Percentiles rank a stretch among this genome's conserved stretches.
These are phyloP conservation scores for Dysphania ambrosioides DNA, from an alignment of 148 eudicot species.

Conservation along the genomic window DNA sequence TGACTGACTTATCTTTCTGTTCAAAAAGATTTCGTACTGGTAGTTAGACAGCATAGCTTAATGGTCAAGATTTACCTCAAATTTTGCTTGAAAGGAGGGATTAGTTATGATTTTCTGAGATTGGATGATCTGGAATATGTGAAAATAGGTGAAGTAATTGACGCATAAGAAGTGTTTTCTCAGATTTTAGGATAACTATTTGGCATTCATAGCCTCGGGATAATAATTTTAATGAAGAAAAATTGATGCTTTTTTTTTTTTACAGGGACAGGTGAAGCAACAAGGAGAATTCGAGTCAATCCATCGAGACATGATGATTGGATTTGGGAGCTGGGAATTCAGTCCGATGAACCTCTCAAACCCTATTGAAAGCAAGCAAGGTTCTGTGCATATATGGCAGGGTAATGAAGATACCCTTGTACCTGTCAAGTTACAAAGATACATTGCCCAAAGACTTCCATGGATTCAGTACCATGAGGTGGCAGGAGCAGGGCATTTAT, in stretches of 20 bases:
- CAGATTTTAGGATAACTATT: too few species aligned
- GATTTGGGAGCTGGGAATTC: slow-evolving; percentile 45
- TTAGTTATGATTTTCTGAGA: too few species aligned
- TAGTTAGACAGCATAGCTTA: too few species aligned
- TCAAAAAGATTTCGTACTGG: too few species aligned
- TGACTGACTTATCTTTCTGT: too few species aligned
- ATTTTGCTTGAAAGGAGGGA: too few species aligned
- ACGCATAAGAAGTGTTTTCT: too few species aligned
- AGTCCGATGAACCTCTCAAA: slow-evolving; percentile 37
- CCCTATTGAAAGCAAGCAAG: slow-evolving; percentile 16
- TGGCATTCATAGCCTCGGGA: too few species aligned
- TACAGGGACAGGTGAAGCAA: slow-evolving; percentile 29
- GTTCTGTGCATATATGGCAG: slow-evolving; percentile 46
- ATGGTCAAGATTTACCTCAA: too few species aligned
- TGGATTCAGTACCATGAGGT: slow-evolving; percentile 56
- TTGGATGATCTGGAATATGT: too few species aligned
- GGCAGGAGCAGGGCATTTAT: slow-evolving; percentile 43
- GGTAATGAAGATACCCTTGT: slow-evolving; percentile 51
- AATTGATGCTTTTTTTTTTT: too few species aligned
- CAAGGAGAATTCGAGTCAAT: slow-evolving; percentile 42
- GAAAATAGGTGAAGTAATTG: too few species aligned
- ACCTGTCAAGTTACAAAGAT: slow-evolving; percentile 42
- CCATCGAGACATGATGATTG: slow-evolving; percentile 39
- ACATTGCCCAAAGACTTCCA: slow-evolving; percentile 38
- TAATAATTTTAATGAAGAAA: neutral